phyloP scores from a whole-genome alignment of 148 eudicot species.

The Limonium bicolor region DNA sequence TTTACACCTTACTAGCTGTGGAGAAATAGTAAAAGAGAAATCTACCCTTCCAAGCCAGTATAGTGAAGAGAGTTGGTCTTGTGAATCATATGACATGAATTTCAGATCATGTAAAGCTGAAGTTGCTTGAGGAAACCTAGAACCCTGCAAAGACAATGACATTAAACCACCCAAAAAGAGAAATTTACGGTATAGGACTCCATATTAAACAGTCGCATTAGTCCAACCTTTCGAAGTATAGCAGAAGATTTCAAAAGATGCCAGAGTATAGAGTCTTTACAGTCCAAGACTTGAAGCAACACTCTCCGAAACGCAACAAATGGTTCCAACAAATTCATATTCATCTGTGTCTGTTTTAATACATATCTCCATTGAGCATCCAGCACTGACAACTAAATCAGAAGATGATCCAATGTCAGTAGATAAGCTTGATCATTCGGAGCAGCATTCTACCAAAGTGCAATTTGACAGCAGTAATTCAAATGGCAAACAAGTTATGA shows the following conservation, averaged over 20 bases:
- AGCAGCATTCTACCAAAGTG: too few relatives aligned
- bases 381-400: conserved; percentile 47
- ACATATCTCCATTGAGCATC: conserved; percentile 52
- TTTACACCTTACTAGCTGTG: neutral
- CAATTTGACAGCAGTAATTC: too few relatives aligned
- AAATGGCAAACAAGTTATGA: too few relatives aligned
- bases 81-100: conserved; percentile 31
- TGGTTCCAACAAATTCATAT: conserved; percentile 89
- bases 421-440: too few relatives aligned
- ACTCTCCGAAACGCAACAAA: conserved; percentile 85
- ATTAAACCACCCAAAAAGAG: neutral
- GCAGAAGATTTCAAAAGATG: conserved; percentile 84
- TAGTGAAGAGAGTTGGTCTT: conserved; percentile 31
- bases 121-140: conserved; percentile 88
- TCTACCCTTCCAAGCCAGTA: conserved; percentile 94
- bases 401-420: too few relatives aligned
- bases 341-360: conserved; percentile 51
- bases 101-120: conserved; percentile 82
- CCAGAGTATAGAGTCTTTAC: conserved; percentile 41
- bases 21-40: neutral
- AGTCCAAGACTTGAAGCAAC: conserved; percentile 60
- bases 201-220: neutral
- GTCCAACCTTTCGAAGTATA: conserved; percentile 73
- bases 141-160: conserved; percentile 35
- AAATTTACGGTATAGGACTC: neutral